Base-by-base conservation (phyloP, 176 grass and related monocot genomes). In the Ananas comosus region DNA sequence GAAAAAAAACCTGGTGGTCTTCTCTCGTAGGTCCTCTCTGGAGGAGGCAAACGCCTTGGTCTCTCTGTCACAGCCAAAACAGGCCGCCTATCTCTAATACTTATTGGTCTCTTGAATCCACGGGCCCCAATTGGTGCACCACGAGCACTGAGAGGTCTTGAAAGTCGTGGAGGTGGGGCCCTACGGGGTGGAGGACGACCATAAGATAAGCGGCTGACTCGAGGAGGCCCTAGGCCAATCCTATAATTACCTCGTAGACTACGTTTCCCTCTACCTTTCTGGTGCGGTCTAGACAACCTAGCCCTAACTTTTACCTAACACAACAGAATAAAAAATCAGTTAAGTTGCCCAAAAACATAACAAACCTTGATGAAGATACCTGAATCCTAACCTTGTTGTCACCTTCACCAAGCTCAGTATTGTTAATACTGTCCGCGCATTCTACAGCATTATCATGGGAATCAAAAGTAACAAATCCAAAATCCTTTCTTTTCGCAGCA, bases 401-500 rank as follows among this genome's bases (percentile, higher is more conserved):
- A 61, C 87, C 87, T 91, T 87, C 85, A 66, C 91, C 85, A 65
- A 96, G 61, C 64, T 85, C 85, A 13, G 66, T 49, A 71, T 85
- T 85, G 70, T 53, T 86, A 72, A 91, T 83, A 74, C 83, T 85
- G 74, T 88, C 81, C 75, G 88, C 78, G 71, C 94, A 97, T 67
- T 77, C 78, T 88, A 89, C 74, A 81, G 94, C 94, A 82, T 91
- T 97, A 71, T 90, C 86, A 70, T 93, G 84, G 0, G 89, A 80
- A 71, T 93, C 89, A 82, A 97, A 97, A 78, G 89, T 97, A 66
- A 97, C 86, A 93, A 92, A 92, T 22, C 89, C 94, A 82, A 97
- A 97, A 92, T 97, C 86, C 64, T 83, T 84, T 87, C 94, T 97
- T 68, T 86, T 97, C 9, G 94, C 89, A 77, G 89, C 80, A 49